phyloP scores from a whole-genome alignment of 2,329 filamentous ascomycete species.

The Chaetomiaceae sp. region DNA sequence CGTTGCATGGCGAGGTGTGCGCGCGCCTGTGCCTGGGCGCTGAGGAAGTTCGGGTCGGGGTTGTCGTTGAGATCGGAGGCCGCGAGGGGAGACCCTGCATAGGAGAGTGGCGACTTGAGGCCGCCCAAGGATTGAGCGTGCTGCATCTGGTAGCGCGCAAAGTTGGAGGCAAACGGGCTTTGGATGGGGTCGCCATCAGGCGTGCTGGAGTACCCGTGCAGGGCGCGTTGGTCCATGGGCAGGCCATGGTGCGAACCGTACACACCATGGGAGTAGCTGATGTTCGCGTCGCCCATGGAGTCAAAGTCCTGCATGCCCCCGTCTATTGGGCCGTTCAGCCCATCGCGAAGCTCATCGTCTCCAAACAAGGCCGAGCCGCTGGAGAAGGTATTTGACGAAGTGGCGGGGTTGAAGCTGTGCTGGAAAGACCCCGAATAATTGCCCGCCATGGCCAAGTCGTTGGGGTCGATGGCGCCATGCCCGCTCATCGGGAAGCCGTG shows the following conservation, averaged over 20 bases:
- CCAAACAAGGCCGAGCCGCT: constrained; percentile 74
- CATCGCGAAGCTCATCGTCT: constrained; percentile 84
- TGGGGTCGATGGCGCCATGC: constrained; percentile 71
- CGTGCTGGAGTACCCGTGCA: constrained; percentile 83
- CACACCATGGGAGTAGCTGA: constrained; percentile 52
- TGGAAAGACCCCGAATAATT: constrained; percentile 58
- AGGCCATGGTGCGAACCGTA: constrained; percentile 55
- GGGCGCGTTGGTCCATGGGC: constrained; percentile 62
- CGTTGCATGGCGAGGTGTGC: constrained; percentile 56
- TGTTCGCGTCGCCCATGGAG: constrained; percentile 51
- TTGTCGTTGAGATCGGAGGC: constrained; percentile 48
- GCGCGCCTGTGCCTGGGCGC: constrained; percentile 53
- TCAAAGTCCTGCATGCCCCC: constrained; percentile 52
- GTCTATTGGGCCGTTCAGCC: constrained; percentile 55
- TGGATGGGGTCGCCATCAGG: constrained; percentile 89
- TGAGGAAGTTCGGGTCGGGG: constrained; percentile 52
- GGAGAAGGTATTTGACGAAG: constrained; percentile 67
- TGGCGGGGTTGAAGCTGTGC: constrained; percentile 55
- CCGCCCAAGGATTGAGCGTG: constrained; percentile 54
- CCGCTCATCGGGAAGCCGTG: constrained; percentile 49
- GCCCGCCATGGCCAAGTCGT: constrained; percentile 69
- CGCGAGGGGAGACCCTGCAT: constrained; percentile 47
- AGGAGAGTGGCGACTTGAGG: constrained; percentile 49
- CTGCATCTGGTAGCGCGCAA: constrained; percentile 65
- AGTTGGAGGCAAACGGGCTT: constrained; percentile 78